phyloP scores from a whole-genome alignment of 225 moss, liverwort and hornwort genomes.

The Polytrichum commune region DNA sequence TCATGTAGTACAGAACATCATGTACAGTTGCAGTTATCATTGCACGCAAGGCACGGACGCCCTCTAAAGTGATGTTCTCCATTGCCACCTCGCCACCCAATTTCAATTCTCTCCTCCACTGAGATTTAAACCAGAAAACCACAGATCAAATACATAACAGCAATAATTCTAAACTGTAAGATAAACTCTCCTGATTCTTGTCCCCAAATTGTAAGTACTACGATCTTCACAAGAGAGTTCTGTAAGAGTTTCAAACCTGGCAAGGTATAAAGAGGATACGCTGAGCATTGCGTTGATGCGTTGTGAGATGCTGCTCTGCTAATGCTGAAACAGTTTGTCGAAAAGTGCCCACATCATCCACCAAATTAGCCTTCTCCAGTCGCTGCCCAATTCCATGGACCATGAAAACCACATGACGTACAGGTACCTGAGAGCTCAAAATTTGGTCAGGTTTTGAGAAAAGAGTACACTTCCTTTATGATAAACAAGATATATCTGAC shows the following conservation, averaged over 20 bases:
- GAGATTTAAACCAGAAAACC: conserved; percentile 29
- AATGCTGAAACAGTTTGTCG: conserved; percentile 73
- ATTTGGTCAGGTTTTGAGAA: neutral
- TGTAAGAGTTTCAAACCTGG: conserved; percentile 49
- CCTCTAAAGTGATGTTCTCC: conserved; percentile 92
- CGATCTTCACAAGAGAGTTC: too few relatives aligned
- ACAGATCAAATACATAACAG: too few relatives aligned
- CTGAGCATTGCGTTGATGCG: conserved; percentile 80
- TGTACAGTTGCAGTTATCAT: conserved; percentile 99
- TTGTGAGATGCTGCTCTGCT: conserved; percentile 87
- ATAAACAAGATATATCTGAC: neutral
- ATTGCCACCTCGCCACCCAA: conserved; percentile 88
- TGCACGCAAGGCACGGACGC: conserved; percentile 89
- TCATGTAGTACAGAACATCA: conserved; percentile 99
- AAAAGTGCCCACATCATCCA: conserved; percentile 96
- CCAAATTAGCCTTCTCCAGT: conserved; percentile 92
- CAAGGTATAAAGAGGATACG: conserved; percentile 94
- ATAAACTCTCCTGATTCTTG: too few relatives aligned
- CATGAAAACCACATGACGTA: conserved; percentile 97
- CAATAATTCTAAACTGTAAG: too few relatives aligned
- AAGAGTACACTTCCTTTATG: neutral
- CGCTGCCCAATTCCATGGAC: conserved; percentile 99
- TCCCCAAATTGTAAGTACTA: too few relatives aligned
- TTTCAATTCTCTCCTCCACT: conserved; percentile 98
- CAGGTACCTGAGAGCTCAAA: conserved; percentile 66